Base-by-base conservation (phyloP, 768 basidiomycete genomes). In the Chlorophyllum brunneum region DNA sequence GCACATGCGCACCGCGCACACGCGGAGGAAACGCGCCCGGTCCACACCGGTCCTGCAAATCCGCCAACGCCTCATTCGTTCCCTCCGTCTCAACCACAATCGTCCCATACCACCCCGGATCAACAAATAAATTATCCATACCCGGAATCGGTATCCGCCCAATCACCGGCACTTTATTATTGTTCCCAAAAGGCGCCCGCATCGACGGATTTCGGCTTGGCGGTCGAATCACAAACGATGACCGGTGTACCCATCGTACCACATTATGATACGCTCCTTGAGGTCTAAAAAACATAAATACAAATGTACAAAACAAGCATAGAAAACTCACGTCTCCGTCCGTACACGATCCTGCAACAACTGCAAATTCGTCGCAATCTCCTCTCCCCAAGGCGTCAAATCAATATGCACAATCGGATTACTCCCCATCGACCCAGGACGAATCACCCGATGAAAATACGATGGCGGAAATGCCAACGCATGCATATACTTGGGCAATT, bases 81-180 rank as follows among this genome's bases (percentile, higher is more conserved):
- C 90, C 90, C 63, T 92, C 89, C 9, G 88, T 83, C 71, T 94
- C 91, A 22, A 94, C 78, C 23, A 93, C 79, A 39, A 94, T 78
- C 0, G 79, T 85, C 2, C 92, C 92, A 59, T 84, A 87, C 91
- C 91, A 94, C 36, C 86, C 84, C 3, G 83, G 69, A 63, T 93
- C 89, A 11, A 92, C 80, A 36, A 75, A 76, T 48, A 83, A 73
- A 15, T 73, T 74, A 2, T 77, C 70, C 0, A 76, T 68, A 4
- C 77, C 77, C 0, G 85, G 84, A 8, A 85, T 81, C 0, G 80
- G 80, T 10, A 80, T 70, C 8, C 74, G 72, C 5, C 60, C 33
- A 43, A 65, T 56, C 30, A 33, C 40, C 8, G 49, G 15, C 43
- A n/a, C 16, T 36, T 39, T 45, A 3, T 9, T 24, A 31, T 24